Percentiles rank a stretch among this genome's conserved stretches.
Conservation (phyloP, 164 flowering plant species). For the Macadamia tetraphylla region DNA sequence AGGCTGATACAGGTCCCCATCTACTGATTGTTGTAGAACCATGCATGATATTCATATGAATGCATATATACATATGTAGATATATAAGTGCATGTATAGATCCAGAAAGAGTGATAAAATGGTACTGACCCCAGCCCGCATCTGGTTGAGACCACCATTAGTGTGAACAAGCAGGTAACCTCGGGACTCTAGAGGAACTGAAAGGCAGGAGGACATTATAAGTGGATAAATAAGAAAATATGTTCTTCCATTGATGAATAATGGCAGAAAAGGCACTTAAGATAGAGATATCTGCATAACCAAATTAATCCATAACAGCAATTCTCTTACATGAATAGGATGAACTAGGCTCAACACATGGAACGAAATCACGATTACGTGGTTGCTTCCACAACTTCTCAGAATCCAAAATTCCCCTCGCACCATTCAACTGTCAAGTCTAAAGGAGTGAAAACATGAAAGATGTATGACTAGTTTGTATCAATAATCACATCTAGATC, state of each 20-base stretch:
- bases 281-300: background rate
- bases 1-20: background rate
- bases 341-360: constrained; percentile 61
- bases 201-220: constrained; percentile 13
- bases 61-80: too few species aligned
- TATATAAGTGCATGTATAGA: too few species aligned
- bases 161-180: constrained; percentile 86
- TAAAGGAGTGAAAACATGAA: constrained; percentile 87
- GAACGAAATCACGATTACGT: constrained; percentile 53
- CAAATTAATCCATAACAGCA: background rate
- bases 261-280: background rate
- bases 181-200: constrained; percentile 62
- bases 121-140: constrained; percentile 93
- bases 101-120: constrained; percentile 6
- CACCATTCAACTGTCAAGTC: constrained; percentile 85
- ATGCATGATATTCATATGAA: background rate
- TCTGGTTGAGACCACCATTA: constrained; percentile 99
- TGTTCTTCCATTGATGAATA: background rate
- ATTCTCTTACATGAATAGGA: constrained; percentile 50
- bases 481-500: constrained; percentile 7
- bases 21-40: background rate
- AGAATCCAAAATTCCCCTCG: constrained; percentile 31
- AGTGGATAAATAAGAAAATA: background rate
- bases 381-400: constrained; percentile 94
- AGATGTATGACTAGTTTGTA: constrained; percentile 51